A percentile compares a stretch with the other conserved stretches of the same genome.
Conservation (phyloP, 495 filamentous ascomycete genomes). For the Bryoglossum gracile region DNA sequence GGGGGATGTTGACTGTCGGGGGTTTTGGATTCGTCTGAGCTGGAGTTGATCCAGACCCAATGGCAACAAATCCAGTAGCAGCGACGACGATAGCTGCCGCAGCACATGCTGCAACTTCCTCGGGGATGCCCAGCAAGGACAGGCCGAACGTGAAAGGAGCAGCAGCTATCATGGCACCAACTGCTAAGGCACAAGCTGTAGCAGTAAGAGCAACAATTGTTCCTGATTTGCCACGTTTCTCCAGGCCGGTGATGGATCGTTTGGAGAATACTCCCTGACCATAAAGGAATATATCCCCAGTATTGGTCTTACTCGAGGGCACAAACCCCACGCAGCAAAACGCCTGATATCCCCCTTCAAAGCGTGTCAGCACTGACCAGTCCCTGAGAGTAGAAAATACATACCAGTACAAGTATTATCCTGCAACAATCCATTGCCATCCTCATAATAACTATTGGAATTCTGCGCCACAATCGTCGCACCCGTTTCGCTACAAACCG, state of each 20-base stretch:
- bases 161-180: background rate
- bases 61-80: background rate
- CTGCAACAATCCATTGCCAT: too few relatives aligned
- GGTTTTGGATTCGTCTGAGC: conserved; percentile 2
- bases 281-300: conserved; percentile 5
- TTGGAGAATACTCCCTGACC: conserved; percentile 1
- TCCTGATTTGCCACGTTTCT: conserved; percentile 1
- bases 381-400: too few relatives aligned
- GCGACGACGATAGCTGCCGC: background rate
- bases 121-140: background rate
- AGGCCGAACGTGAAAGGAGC: conserved; percentile 7
- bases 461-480: too few relatives aligned
- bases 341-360: conserved; percentile 6
- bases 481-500: too few relatives aligned
- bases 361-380: too few relatives aligned
- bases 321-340: conserved; percentile 11
- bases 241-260: background rate
- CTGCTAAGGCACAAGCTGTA: conserved; percentile 1
- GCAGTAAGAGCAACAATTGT: conserved; percentile 4
- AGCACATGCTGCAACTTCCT: conserved; percentile 1
- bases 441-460: too few relatives aligned
- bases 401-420: too few relatives aligned
- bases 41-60: background rate
- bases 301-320: background rate
- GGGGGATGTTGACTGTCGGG: too few relatives aligned